Evolutionary conservation across 352 stramenopile genomes (phyloP).

Genomic region (Phytophthora melonis): DNA sequence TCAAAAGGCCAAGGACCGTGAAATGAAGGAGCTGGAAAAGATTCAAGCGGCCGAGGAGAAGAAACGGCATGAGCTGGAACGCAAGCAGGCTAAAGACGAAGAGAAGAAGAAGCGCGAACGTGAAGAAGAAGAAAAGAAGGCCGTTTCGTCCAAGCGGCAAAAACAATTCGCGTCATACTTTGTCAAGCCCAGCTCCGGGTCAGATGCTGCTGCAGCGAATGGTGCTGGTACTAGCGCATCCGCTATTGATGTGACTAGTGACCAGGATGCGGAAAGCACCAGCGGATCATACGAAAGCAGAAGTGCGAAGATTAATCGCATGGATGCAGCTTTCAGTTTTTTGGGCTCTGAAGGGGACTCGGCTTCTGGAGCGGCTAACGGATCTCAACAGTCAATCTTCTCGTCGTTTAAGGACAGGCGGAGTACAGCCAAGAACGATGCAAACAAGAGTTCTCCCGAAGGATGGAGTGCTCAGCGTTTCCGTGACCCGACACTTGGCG

Average conservation of each 20-base stretch:
- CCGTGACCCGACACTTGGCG: constrained; percentile 65
- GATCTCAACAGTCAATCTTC: constrained; percentile 30
- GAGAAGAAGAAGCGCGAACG: constrained; percentile 61
- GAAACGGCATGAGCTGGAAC: constrained; percentile 62
- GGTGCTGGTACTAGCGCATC: constrained; percentile 19
- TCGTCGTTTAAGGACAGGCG: constrained; percentile 39
- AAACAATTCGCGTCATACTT: constrained; percentile 80
- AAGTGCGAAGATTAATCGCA: constrained; percentile 54
- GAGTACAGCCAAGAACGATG: constrained; percentile 25
- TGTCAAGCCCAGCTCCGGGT: constrained; percentile 39
- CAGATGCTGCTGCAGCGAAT: constrained; percentile 1
- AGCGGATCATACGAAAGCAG: constrained; percentile 13
- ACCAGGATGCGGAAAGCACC: constrained; percentile 10
- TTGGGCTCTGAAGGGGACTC: constrained; percentile 16
- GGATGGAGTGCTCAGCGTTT: constrained; percentile 63
- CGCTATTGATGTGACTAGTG: constrained; percentile 32
- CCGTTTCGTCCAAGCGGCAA: constrained; percentile 57
- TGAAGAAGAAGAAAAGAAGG: constrained; percentile 51
- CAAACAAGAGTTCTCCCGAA: constrained; percentile 27
- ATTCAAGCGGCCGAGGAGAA: constrained; percentile 61
- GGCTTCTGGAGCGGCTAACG: not conserved
- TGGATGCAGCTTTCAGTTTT: constrained; percentile 56
- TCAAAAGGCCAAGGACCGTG: constrained; percentile 63
- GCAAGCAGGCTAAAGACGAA: constrained; percentile 73
- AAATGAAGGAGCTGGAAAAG: constrained; percentile 73